Evolutionary conservation across 257 asterid species (phyloP), one percentile per base, ranked within the genome.

Genomic region (Fraxinus americana): DNA sequence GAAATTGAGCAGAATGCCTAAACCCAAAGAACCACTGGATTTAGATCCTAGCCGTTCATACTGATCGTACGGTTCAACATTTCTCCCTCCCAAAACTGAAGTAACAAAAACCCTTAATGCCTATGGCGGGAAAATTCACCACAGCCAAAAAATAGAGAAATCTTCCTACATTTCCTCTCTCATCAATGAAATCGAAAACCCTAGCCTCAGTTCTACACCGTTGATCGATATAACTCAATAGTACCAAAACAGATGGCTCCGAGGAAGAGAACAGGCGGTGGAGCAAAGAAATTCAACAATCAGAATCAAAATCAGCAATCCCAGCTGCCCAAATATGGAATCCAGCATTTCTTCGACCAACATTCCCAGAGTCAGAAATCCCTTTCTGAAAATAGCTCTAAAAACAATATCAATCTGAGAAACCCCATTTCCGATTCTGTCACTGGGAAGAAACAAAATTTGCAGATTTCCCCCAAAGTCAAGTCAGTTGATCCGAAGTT

Each of bases 261-360:
- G 59, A 90, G 85, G 90, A 95, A 93, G 89, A 88, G 85, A 81
- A 57, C 85, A 69, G 86, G 73, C 78, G 71, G 90, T 39, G 95
- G 89, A 63, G 73, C 89, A 67, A 93, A 91, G 97, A 95, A 93
- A 82, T 71, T 91, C 27, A 72, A 71, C 85, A 71, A 79, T 70
- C 89, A 80, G 38, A 85, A 74, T 54, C 83, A 87, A 0, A 63
- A 63, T 63, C 86, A 80, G 84, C 90, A 86, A 75, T 86, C 98
- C 72, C 91, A 95, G 88, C 92, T 93, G 23, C 75, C 93, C 36
- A 34, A 34, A 34, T 34, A 34, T 34, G 36, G 36, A 34, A 34
- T 34, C 36, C 36, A 34, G 36, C 36, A 34, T 0, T 34, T 34
- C 36, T 34, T 34, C 6, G 6, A 34, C 36, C 36, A 34, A 34